A percentile compares a stretch with the other conserved stretches of the same genome.
Conservation (phyloP, 1,139 yeast species). For the Taphrina flavorubra region DNA sequence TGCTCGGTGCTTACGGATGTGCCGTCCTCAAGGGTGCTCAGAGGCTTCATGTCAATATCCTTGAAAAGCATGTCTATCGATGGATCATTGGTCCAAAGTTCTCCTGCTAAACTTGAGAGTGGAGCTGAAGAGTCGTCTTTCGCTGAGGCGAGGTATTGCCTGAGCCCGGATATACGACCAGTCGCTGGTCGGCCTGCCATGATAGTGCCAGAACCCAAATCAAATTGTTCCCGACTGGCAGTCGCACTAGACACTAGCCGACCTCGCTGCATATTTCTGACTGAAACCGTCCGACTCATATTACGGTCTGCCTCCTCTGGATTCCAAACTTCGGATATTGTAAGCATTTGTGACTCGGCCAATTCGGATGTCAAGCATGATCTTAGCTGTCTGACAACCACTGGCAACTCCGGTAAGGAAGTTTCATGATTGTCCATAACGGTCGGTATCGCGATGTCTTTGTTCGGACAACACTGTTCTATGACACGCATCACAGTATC, state of each 20-base stretch:
- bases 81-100: neutral
- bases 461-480: neutral
- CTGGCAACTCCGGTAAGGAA: neutral
- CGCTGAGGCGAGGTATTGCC: neutral
- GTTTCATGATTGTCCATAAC: neutral
- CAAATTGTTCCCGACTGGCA: constrained; percentile 16
- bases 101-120: neutral
- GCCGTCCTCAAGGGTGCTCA: neutral
- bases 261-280: neutral
- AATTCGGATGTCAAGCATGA: neutral
- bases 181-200: neutral
- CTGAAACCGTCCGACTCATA: neutral
- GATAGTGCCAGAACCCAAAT: constrained; percentile 1
- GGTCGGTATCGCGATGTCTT: neutral
- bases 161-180: neutral
- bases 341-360: neutral
- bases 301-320: neutral
- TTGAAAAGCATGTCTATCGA: constrained; percentile 4
- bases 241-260: constrained; percentile 16
- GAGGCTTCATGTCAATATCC: constrained; percentile 3
- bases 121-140: neutral
- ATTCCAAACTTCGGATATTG: constrained; percentile 1
- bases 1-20: no score
- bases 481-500: neutral
- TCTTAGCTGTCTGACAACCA: neutral